A percentile compares a stretch with the other conserved stretches of the same genome.
phyloP scores from a whole-genome alignment of 768 basidiomycete species.

The Rhizopogon rudus region DNA sequence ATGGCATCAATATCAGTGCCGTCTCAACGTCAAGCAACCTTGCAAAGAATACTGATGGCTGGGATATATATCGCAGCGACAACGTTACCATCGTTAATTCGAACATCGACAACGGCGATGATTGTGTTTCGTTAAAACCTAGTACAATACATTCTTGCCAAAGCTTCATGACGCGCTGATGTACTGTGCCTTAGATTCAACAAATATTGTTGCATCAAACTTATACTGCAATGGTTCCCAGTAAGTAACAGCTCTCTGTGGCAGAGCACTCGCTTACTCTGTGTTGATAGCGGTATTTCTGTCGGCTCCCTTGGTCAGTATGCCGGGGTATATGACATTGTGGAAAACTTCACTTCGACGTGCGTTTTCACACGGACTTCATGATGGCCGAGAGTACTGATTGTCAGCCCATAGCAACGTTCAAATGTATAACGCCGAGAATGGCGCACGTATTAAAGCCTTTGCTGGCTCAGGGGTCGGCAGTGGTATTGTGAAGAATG shows the following conservation, averaged over 20 bases:
- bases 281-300: conserved; percentile 39
- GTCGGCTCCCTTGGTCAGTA: conserved; percentile 47
- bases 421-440: conserved; percentile 40
- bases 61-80: conserved; percentile 59
- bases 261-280: not conserved
- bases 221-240: conserved; percentile 57
- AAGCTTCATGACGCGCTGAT: not conserved
- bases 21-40: conserved; percentile 38
- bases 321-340: conserved; percentile 36
- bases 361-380: not conserved
- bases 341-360: conserved; percentile 32
- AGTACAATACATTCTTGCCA: conserved; percentile 23
- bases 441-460: conserved; percentile 49
- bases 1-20: conserved; percentile 42
- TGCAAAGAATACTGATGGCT: conserved; percentile 54
- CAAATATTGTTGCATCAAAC: conserved; percentile 52
- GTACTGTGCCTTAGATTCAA: conserved; percentile 31
- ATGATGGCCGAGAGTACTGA: not conserved
- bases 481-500: conserved; percentile 26
- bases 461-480: conserved; percentile 42
- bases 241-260: conserved; percentile 17
- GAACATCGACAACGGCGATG: conserved; percentile 49
- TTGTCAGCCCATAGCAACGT: conserved; percentile 28
- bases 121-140: conserved; percentile 58
- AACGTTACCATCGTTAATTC: conserved; percentile 44